Evolutionary conservation across 2,329 filamentous ascomycete genomes (phyloP), one percentile per base, ranked within the genome.

Genomic region (Colletotrichum navitas): DNA sequence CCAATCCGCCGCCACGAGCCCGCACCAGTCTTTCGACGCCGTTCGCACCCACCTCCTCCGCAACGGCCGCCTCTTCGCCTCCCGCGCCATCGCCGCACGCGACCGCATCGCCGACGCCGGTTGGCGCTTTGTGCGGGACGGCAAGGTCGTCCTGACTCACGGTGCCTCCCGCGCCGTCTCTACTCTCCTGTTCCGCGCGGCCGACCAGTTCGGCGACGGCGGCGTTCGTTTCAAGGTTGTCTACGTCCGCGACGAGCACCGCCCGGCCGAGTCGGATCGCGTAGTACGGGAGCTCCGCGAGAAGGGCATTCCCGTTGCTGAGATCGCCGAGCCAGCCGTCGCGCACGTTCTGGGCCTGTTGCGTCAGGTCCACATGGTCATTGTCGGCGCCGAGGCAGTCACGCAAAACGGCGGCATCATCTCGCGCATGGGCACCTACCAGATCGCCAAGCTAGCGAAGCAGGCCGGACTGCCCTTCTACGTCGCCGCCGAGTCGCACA

Each of bases 321-420:
- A 85, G 77, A 83, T 85, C 32, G 77, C 81, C n/a, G 80, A 81
- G 70, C 78, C 81, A 5, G 93, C 92, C 1, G 94, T 98, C 11
- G 94, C 93, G 43, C 95, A 97, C 79, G 90, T 92, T 52, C 89
- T 98, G 81, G 81, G 80, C 14, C 72, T 83, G 63, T 74, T 83
- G 69, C 78, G 81, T n/a, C 77, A 76, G 68, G 91, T 96, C 18
- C 90, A 94, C 78, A 83, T 89, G 77, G 86, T 92, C 10, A 85
- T 93, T 62, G 88, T 91, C 12, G 91, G 91, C 58, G 88, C 90
- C 83, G 95, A 98, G 81, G 95, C 94, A 51, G 94, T 98, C 21
- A 94, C 97, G 26, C 94, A 97, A 78, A 97, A 97, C 79, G 96
- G 96, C 61, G 95, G 95, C 47, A 92, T 98, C 76, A 93, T 99